Evolutionary conservation across 2,329 filamentous ascomycete species (phyloP), one percentile per base, ranked within the genome.

Genomic region (Talaromyces rugulosus): DNA sequence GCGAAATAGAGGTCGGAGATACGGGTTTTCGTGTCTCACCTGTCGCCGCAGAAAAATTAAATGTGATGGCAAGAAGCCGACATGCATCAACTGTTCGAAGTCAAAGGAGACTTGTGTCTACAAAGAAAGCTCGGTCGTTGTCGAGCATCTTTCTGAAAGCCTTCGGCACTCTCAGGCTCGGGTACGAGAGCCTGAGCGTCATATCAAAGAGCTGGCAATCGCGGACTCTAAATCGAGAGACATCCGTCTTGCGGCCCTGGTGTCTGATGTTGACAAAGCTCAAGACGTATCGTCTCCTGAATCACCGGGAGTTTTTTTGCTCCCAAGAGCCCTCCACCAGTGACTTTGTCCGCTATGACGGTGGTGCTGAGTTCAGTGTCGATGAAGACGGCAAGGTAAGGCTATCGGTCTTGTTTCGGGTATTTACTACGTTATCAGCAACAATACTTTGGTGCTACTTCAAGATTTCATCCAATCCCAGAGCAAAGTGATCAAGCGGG

Each of bases 21-120:
- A 65, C 52, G 60, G 62, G 30, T 65, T 65, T 56, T 66, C 68
- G 5, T 69, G 68, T 47, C 51, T 65, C n/a, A 62, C 61, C 23
- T 69, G 68, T 58, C 58, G 68, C n/a, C 59, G 63, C 8, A 62
- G 66, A 30, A 69, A 69, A 53, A 66, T 68, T 50, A 68, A 67
- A 57, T 69, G 68, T 42, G 68, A 69, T 57, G 67, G 67, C 50
- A 63, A 62, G 28, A 64, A 58, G 23, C 67, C 68, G n/a, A 61
- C 62, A 23, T 69, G 67, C 54, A 64, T 63, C 14, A 69, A 68
- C 44, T 69, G 68, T 44, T 51, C 62, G 11, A 64, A 64, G 47
- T 56, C 54, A 16, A 65, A 64, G 16, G 64, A 65, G 31, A 44
- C 52, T 4, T 65, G 64, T 58, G 56, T 54, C 27, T 65, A 65